A percentile compares a stretch with the other conserved stretches of the same genome.
phyloP scores from a whole-genome alignment of 768 basidiomycete species.

The Boletus subparvulus region DNA sequence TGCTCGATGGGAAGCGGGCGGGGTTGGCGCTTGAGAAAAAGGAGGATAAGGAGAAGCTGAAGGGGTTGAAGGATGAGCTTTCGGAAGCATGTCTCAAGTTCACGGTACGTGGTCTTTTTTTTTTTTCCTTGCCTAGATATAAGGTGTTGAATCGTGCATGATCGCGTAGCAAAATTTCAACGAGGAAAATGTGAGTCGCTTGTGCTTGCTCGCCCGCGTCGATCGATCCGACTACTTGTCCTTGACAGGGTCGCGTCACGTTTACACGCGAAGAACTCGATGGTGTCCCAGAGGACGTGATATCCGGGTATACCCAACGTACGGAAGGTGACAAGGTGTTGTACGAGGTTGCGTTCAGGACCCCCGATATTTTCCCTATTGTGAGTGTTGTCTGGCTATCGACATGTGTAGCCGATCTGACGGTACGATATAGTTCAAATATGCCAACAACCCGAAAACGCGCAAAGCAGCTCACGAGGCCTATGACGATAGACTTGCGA shows the following conservation, averaged over 20 bases:
- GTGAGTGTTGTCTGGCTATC: conserved; percentile 39
- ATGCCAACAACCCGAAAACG: conserved; percentile 66
- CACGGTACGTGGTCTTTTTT: conserved; percentile 46
- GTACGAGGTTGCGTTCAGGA: conserved; percentile 78
- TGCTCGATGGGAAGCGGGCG: conserved; percentile 74
- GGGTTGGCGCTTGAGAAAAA: conserved; percentile 72
- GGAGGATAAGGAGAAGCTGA: conserved; percentile 54
- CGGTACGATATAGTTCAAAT: conserved; percentile 65
- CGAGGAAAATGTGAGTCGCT: conserved; percentile 67
- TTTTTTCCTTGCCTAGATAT: not conserved
- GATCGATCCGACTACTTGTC: not conserved
- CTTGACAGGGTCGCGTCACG: conserved; percentile 51
- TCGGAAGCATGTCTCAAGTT: conserved; percentile 78
- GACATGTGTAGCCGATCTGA: not conserved
- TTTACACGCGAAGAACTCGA: conserved; percentile 75
- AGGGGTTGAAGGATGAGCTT: conserved; percentile 68
- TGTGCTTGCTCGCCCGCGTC: no score
- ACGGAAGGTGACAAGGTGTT: conserved; percentile 56
- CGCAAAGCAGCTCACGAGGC: conserved; percentile 65
- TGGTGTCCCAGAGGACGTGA: conserved; percentile 77
- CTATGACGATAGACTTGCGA: conserved; percentile 62
- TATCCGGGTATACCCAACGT: conserved; percentile 73
- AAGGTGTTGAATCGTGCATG: not conserved
- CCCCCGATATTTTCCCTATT: conserved; percentile 77
- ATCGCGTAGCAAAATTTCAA: conserved; percentile 77